These are phyloP conservation scores for Tolypocladium tropicale DNA, from an alignment of 2,329 filamentous ascomycete genomes.

Conservation along the genomic window DNA sequence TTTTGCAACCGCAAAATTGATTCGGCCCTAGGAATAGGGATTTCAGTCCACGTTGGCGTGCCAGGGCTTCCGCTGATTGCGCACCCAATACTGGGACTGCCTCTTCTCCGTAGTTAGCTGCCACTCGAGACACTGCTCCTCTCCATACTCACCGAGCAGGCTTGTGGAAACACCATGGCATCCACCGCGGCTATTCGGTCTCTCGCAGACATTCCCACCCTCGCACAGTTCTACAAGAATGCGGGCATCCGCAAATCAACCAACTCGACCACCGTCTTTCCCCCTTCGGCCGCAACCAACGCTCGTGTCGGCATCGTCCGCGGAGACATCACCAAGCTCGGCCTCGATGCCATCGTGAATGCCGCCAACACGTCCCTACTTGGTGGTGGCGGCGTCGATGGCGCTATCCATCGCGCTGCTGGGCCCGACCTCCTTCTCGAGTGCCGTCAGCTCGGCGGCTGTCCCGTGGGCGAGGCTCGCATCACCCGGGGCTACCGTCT, in stretches of 20 bases:
- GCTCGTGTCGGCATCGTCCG: conserved; percentile 58
- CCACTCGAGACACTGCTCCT: neutral
- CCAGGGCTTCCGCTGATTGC: neutral
- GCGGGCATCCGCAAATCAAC: neutral
- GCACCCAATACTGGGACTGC: neutral
- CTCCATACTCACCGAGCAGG: neutral
- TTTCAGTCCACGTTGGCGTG: neutral
- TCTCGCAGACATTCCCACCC: conserved; percentile 48
- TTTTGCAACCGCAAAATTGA: neutral
- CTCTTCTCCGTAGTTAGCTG: too few species aligned
- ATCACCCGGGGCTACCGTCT: conserved; percentile 71
- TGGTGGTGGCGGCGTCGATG: conserved; percentile 85
- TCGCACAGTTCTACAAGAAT: conserved; percentile 52
- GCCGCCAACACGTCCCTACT: conserved; percentile 72
- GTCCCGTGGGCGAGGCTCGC: conserved; percentile 67
- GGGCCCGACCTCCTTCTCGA: conserved; percentile 58
- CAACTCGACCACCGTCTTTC: conserved; percentile 8
- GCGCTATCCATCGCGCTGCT: conserved; percentile 77
- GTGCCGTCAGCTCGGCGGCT: conserved; percentile 63
- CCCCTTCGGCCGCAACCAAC: conserved; percentile 50
- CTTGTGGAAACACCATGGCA: neutral
- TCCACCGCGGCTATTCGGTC: conserved; percentile 15
- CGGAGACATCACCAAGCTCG: conserved; percentile 72
- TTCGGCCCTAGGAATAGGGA: neutral
- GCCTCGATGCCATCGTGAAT: conserved; percentile 80